Base-by-base conservation (phyloP, 176 grass and related monocot species). In the Chrysopogon serrulatus region DNA sequence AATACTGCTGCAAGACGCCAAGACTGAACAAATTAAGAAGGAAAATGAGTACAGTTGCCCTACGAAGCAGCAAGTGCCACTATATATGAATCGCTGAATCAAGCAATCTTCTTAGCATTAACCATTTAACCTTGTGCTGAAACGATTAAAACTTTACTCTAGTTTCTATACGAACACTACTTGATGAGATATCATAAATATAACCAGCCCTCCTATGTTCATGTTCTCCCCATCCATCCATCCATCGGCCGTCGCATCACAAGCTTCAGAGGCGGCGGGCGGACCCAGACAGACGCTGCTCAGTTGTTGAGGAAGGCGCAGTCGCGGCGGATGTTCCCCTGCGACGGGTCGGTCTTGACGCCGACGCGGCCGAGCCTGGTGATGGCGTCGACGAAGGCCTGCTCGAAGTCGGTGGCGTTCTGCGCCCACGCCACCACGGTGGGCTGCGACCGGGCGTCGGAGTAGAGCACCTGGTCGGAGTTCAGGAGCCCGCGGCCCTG, bases 401-500 rank as follows among this genome's bases (percentile, higher is more conserved):
- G 23, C 82, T 90, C 16, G 88, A 98, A 98, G 43, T 14, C 85
- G 65, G 57, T 21, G 44, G 53, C 41, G 88, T 87, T 88, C 72
- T 73, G 70, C 14, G 96, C 91, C 89, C 89, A 95, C 3, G 73
- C 45, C 65, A 86, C 77, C 39, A 98, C 92, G 67, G 85, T 71
- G 56, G 96, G 89, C 32, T 77, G 56, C 7, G 96, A 98, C 0
- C 87, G 89, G 30, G 2, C 1, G 83, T 95, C 96, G 24, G 93
- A 82, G 84, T 74, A 98, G 82, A 98, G 92, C 59, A 93, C 90
- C 84, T 98, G 91, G 77, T 98, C 96, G 31, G 96, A 95, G 79
- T 71, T 48, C 83, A 98, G 54, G 27, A 98, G 92, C 0, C 96
- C 96, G 45, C 79, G 87, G 23, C 92, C 89, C 17, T 86, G 78